A percentile compares a stretch with the other conserved stretches of the same genome.
These are phyloP conservation scores for Debaryomyces sp. DNA, from an alignment of 1,139 yeast species.

Conservation along the genomic window DNA sequence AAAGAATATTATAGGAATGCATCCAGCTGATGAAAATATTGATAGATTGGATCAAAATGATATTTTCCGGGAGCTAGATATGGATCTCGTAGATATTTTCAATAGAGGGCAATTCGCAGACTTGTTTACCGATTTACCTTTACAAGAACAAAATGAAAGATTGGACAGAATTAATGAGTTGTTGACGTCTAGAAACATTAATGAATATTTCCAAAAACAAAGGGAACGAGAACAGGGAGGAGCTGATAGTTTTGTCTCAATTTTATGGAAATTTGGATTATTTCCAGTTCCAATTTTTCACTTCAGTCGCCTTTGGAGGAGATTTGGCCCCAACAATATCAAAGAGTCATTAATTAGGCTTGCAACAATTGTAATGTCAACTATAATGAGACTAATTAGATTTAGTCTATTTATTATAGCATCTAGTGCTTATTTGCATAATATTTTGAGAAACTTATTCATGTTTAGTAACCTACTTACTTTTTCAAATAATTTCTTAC, in stretches of 20 bases:
- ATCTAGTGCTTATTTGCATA: conserved; percentile 21
- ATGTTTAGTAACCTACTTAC: conserved; percentile 34
- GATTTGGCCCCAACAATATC: conserved; percentile 13
- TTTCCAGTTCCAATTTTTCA: conserved; percentile 34
- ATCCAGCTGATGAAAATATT: background rate
- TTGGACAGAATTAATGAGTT: conserved; percentile 17
- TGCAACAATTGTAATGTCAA: conserved; percentile 6
- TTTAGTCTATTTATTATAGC: conserved; percentile 22
- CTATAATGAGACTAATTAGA: conserved; percentile 18
- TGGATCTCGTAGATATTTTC: conserved; percentile 24
- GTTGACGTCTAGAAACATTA: conserved; percentile 8
- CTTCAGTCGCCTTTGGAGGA: conserved; percentile 28
- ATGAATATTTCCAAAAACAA: conserved; percentile 1
- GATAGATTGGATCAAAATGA: conserved; percentile 15
- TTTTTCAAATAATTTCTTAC: conserved; percentile 31
- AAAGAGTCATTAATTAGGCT: background rate
- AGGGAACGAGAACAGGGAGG: background rate
- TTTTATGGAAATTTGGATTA: conserved; percentile 19
- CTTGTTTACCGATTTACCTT: conserved; percentile 11
- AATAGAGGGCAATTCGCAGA: conserved; percentile 20
- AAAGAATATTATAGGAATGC: background rate
- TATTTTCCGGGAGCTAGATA: conserved; percentile 26
- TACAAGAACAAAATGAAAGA: conserved; percentile 17
- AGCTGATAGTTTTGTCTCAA: background rate
- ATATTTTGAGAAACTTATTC: conserved; percentile 20